phyloP scores from a whole-genome alignment of 1,284 basidiomycete species.

The Leccinum pseudoinsigne region DNA sequence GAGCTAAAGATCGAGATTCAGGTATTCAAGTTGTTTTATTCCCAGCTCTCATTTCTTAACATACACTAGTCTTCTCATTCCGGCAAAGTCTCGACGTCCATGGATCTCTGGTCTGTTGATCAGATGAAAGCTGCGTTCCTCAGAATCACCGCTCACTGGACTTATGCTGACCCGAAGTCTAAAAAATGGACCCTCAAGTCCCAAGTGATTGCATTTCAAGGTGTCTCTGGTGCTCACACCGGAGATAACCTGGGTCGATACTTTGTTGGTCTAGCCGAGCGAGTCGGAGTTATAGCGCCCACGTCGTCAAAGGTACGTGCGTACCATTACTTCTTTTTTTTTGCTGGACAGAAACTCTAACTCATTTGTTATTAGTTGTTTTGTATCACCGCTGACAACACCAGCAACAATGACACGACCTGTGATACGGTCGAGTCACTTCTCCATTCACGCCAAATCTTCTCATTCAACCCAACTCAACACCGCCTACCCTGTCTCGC shows the following conservation, averaged over 20 bases:
- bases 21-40: not conserved
- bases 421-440: no score
- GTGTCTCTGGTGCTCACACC: not conserved
- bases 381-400: no score
- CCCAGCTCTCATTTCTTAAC: not conserved
- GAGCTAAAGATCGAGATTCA: not conserved
- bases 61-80: not conserved
- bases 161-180: not conserved
- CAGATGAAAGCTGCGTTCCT: not conserved
- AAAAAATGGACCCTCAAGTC: not conserved
- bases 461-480: no score
- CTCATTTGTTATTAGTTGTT: no score
- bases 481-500: no score
- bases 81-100: not conserved
- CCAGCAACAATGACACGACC: no score
- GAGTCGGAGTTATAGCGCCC: not conserved
- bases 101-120: not conserved
- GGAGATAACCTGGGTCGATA: not conserved
- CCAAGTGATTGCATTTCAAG: not conserved
- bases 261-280: not conserved
- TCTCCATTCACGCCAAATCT: no score
- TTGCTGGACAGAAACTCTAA: no score
- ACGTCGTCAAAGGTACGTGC: not conserved
- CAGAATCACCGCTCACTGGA: not conserved
- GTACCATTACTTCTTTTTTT: no score